These are phyloP conservation scores for Aspergillus piperis DNA, from an alignment of 2,329 filamentous ascomycete species.

Conservation along the genomic window DNA sequence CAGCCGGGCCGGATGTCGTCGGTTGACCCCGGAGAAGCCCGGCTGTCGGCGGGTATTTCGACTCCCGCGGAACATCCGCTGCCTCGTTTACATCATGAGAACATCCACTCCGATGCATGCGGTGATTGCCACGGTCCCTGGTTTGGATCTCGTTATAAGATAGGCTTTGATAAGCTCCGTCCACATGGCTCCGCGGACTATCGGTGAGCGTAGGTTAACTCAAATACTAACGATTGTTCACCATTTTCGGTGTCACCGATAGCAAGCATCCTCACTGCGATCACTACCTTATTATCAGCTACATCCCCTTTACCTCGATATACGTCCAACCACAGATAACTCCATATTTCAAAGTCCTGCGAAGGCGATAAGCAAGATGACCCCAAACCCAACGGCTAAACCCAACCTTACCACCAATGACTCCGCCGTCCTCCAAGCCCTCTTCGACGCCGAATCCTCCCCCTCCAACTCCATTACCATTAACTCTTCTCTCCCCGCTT, in stretches of 20 bases:
- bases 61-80: background rate
- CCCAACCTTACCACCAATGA: constrained; percentile 45
- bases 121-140: background rate
- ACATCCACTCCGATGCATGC: background rate
- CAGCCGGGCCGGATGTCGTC: constrained; percentile 12
- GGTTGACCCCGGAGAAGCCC: constrained; percentile 21
- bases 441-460: constrained; percentile 50
- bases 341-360: background rate
- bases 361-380: constrained; percentile 4
- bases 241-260: no score
- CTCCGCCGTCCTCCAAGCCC: constrained; percentile 47
- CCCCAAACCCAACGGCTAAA: constrained; percentile 25
- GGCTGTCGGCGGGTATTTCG: constrained; percentile 22
- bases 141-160: background rate
- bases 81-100: constrained; percentile 1
- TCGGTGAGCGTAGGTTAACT: background rate
- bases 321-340: background rate
- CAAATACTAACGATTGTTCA: background rate
- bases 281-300: background rate
- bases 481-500: constrained; percentile 41
- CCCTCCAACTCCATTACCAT: constrained; percentile 42
- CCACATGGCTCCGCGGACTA: background rate
- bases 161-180: background rate
- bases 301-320: background rate
- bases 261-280: no score